These are phyloP conservation scores for Brasenia schreberi DNA, from an alignment of 164 flowering plant genomes.

Conservation along the genomic window DNA sequence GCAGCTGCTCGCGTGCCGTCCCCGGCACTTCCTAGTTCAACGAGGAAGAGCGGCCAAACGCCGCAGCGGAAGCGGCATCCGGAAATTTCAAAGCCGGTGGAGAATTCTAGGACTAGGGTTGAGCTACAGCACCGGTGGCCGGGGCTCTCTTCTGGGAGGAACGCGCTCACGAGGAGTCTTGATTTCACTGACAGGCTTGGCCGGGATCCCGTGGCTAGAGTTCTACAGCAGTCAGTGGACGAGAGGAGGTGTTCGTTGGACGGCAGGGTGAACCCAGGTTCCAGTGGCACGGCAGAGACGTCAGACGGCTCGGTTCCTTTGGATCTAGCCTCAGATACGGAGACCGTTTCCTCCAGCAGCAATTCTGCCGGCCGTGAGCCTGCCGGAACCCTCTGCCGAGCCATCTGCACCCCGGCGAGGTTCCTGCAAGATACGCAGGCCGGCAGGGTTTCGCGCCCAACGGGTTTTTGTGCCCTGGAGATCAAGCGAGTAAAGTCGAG, in stretches of 20 bases:
- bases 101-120: conserved; percentile 15
- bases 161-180: conserved; percentile 42
- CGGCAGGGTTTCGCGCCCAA: conserved; percentile 51
- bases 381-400: conserved; percentile 16
- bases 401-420: conserved; percentile 54
- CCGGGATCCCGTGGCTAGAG: not conserved
- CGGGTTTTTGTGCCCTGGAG: conserved; percentile 16
- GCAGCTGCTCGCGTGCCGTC: conserved; percentile 6
- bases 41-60: conserved; percentile 28
- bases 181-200: conserved; percentile 24
- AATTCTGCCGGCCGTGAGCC: conserved; percentile 58
- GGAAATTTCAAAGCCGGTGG: conserved; percentile 46
- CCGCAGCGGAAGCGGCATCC: conserved; percentile 65
- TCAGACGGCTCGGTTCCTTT: conserved; percentile 12
- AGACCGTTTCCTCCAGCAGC: conserved; percentile 96
- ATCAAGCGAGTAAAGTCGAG: conserved; percentile 56
- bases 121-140: conserved; percentile 64
- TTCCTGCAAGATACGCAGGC: conserved; percentile 92
- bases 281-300: conserved; percentile 29
- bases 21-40: conserved; percentile 12
- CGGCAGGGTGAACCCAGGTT: conserved; percentile 40
- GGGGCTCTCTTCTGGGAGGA: conserved; percentile 27
- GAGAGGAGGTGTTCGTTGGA: conserved; percentile 49
- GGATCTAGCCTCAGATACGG: conserved; percentile 82
- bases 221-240: conserved; percentile 32